Evolutionary conservation across 805 yeast species (phyloP).

Genomic region (Clavispora asparagi): DNA sequence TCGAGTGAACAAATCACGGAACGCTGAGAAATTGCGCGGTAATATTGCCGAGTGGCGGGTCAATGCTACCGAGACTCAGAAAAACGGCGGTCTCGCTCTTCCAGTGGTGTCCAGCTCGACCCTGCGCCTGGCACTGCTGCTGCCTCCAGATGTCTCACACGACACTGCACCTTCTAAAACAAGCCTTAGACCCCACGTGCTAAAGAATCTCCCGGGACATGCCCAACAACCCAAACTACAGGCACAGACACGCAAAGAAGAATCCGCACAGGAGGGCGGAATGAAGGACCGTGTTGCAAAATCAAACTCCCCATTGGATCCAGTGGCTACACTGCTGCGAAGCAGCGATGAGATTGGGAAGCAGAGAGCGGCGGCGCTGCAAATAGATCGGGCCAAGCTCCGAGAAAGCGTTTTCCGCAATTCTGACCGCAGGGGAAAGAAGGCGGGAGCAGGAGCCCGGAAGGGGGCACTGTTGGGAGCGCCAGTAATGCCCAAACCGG

Average conservation of each 20-base stretch:
- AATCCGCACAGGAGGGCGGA: too few relatives aligned
- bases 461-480: background rate
- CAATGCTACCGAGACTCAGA: constrained; percentile 2
- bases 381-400: background rate
- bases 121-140: background rate
- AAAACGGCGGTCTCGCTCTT: background rate
- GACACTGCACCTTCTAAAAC: too few relatives aligned
- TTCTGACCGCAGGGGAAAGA: background rate
- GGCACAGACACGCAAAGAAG: too few relatives aligned
- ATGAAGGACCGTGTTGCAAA: too few relatives aligned
- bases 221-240: too few relatives aligned
- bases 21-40: constrained; percentile 23
- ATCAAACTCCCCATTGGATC: too few relatives aligned
- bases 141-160: background rate
- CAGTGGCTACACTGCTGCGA: too few relatives aligned
- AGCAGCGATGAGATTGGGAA: background rate
- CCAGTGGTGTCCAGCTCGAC: background rate
- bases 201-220: background rate
- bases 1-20: constrained; percentile 34
- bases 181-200: background rate
- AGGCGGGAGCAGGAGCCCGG: background rate
- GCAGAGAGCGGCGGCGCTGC: background rate
- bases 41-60: constrained; percentile 19
- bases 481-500: background rate
- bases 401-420: background rate